phyloP scores from a whole-genome alignment of 2,329 filamentous ascomycete species.

The Trichophyton mentagrophytes region DNA sequence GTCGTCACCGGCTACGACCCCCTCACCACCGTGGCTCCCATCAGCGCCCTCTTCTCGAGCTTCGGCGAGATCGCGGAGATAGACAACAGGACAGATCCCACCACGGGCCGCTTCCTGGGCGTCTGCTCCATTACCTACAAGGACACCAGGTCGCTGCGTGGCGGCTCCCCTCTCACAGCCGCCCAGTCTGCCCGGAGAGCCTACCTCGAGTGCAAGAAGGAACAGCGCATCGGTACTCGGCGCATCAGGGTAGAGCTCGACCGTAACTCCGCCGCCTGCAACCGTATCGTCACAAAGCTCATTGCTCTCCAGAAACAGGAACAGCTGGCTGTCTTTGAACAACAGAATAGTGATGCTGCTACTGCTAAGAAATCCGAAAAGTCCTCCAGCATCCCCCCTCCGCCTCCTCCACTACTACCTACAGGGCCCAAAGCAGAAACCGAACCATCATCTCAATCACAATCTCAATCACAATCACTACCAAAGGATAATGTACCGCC shows the following conservation, averaged over 20 bases:
- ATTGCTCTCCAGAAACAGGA: constrained; percentile 50
- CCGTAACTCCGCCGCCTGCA: constrained; percentile 72
- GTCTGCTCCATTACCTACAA: constrained; percentile 86
- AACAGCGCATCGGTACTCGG: constrained; percentile 64
- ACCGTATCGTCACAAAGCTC: constrained; percentile 60
- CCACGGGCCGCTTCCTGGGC: constrained; percentile 84
- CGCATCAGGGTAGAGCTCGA: constrained; percentile 76
- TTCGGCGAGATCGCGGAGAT: constrained; percentile 83
- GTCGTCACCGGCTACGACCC: constrained; percentile 96
- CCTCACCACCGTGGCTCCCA: constrained; percentile 63
- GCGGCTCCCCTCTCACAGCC: constrained; percentile 47
- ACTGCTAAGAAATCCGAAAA: constrained; percentile 9
- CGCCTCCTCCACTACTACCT: not conserved
- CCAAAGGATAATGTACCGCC: constrained; percentile 42
- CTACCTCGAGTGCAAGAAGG: constrained; percentile 57
- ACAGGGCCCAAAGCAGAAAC: constrained; percentile 3
- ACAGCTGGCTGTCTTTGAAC: constrained; percentile 16
- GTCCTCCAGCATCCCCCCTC: not conserved
- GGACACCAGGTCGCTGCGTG: constrained; percentile 49
- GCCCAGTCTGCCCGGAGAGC: constrained; percentile 72
- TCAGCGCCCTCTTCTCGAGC: constrained; percentile 61
- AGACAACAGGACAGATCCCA: constrained; percentile 88
- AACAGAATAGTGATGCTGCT: not conserved
- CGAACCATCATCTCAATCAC: not conserved
- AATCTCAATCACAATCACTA: not conserved